These are phyloP conservation scores for Hypoxylon cercidicola DNA, from an alignment of 495 filamentous ascomycete genomes.

Conservation along the genomic window DNA sequence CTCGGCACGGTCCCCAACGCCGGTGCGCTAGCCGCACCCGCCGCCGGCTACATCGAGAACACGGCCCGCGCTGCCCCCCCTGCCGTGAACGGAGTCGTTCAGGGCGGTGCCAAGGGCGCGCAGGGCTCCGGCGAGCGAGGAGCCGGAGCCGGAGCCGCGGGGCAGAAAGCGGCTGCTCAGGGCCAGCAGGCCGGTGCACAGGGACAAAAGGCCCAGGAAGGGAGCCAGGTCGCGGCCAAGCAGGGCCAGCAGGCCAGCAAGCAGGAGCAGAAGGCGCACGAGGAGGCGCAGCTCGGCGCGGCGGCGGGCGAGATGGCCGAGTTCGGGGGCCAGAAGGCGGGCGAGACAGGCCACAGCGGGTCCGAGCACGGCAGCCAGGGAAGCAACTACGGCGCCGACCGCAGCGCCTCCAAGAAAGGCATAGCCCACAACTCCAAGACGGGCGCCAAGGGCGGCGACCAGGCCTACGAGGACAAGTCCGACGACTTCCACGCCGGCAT, in stretches of 20 bases:
- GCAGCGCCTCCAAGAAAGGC: constrained; percentile 34
- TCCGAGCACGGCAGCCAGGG: constrained; percentile 18
- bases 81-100: background rate
- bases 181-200: background rate
- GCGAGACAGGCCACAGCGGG: constrained; percentile 10
- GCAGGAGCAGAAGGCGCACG: background rate
- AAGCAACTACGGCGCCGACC: constrained; percentile 27
- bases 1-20: constrained; percentile 4
- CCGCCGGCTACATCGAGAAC: constrained; percentile 9
- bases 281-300: background rate
- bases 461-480: constrained; percentile 9
- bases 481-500: constrained; percentile 23
- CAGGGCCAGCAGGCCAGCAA: constrained; percentile 8
- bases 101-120: background rate
- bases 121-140: constrained; percentile 1
- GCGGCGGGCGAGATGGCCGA: constrained; percentile 5
- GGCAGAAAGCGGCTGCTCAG: constrained; percentile 6
- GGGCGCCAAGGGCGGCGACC: constrained; percentile 24
- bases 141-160: background rate
- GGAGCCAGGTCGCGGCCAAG: background rate
- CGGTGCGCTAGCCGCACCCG: constrained; percentile 13
- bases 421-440: constrained; percentile 31
- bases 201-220: constrained; percentile 6
- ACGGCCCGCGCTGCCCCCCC: constrained; percentile 1
- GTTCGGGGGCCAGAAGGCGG: background rate